phyloP scores from a whole-genome alignment of 1,139 yeast genomes.

The Yamadazyma diospyri region DNA sequence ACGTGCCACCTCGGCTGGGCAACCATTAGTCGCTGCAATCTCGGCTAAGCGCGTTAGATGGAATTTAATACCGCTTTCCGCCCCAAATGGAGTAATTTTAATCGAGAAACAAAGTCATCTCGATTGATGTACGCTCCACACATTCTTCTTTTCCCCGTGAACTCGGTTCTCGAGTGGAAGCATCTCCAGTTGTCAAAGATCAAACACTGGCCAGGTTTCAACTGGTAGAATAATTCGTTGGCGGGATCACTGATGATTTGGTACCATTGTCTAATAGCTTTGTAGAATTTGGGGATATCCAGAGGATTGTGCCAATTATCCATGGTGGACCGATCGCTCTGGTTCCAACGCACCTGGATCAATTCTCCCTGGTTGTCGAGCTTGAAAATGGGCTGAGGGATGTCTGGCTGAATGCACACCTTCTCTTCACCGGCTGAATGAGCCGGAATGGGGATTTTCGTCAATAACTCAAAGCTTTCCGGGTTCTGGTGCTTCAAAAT shows the following conservation, averaged over 20 bases:
- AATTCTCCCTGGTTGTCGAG: conserved; percentile 53
- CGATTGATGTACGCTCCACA: conserved; percentile 75
- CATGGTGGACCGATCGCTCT: conserved; percentile 69
- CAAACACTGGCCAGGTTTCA: conserved; percentile 65
- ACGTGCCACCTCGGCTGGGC: too few relatives aligned
- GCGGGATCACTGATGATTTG: conserved; percentile 47
- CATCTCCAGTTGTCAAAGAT: conserved; percentile 79
- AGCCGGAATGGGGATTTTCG: conserved; percentile 59
- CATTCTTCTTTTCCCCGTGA: conserved; percentile 68
- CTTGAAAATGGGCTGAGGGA: conserved; percentile 59
- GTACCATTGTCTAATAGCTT: conserved; percentile 60
- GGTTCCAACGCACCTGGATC: conserved; percentile 73
- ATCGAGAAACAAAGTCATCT: conserved; percentile 63
- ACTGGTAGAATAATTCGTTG: conserved; percentile 54
- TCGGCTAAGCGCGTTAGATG: conserved; percentile 12
- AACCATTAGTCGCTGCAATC: too few relatives aligned
- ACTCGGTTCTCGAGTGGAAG: conserved; percentile 67
- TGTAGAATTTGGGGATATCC: conserved; percentile 57
- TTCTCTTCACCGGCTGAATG: conserved; percentile 74
- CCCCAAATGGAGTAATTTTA: conserved; percentile 51
- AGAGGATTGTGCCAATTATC: conserved; percentile 51
- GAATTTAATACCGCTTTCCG: conserved; percentile 45
- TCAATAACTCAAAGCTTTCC: conserved; percentile 51
- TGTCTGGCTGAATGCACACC: conserved; percentile 63
- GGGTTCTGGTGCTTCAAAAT: conserved; percentile 47